Evolutionary conservation across 139 green algal species (phyloP), one percentile per base, ranked within the genome.

Genomic region (Closterium sp.): DNA sequence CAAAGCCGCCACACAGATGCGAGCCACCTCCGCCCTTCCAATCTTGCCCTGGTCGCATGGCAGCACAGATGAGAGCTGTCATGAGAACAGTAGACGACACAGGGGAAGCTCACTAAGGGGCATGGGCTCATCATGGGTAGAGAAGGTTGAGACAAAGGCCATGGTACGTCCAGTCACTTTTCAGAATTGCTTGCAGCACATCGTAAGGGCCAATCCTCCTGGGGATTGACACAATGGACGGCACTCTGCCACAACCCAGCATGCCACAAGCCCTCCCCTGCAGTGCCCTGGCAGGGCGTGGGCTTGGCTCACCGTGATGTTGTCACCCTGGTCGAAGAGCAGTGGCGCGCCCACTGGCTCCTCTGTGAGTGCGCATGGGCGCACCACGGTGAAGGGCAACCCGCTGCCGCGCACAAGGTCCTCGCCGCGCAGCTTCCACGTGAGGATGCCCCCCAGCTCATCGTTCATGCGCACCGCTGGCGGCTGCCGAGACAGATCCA

Each of bases 381-480:
- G 95, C 88, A 99, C 95, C 1, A 99, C 90, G 0, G 95, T 94
- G 88, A 90, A 96, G 2, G 96, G 97, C 88, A 98, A 87, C 1
- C 97, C 97, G 90, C 95, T 97, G 32, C 38, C 85, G 0, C 97
- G 91, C 16, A 98, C 85, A 16, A 94, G 94, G 86, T 98, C 97
- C 95, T 98, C 97, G 23, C 94, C 97, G 87, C 88, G 84, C 86
- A 98, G 93, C 91, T 99, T 99, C 95, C 95, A 99, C 2, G 96
- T 97, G 1, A 99, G 94, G 36, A 99, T 96, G 69, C 97, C 97
- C 0, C 97, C 97, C 84, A 99, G 95, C 89, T 92, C 92, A 64
- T 98, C 97, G 91, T 99, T 99, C 87, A 99, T 94, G 55, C 95
- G 95, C 8, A 99, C 97, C 9, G 97, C 97, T 1, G 97, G 97